A percentile compares a stretch with the other conserved stretches of the same genome.
These are phyloP conservation scores for Ajuga chamaepitys DNA, from an alignment of 257 asterid genomes.

Conservation along the genomic window DNA sequence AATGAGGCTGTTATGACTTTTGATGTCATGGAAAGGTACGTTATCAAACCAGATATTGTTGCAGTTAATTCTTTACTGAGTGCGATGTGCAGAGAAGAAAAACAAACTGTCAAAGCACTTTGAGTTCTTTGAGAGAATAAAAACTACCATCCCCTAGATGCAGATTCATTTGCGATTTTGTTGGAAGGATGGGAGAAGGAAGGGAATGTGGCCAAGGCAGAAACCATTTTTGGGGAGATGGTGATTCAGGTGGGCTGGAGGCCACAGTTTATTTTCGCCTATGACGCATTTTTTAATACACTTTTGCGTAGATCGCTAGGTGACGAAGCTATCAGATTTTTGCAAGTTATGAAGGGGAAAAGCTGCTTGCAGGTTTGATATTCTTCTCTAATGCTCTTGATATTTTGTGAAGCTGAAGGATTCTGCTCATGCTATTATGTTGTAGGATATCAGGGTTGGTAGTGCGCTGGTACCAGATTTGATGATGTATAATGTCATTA, in stretches of 20 bases:
- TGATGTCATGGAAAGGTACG: slow-evolving; percentile 66
- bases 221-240: slow-evolving; percentile 63
- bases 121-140: slow-evolving; percentile 51
- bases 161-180: slow-evolving; percentile 59
- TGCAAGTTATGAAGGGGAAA: slow-evolving; percentile 60
- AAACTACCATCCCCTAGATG: slow-evolving; percentile 48
- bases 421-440: slow-evolving; percentile 34
- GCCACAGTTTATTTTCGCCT: slow-evolving; percentile 48
- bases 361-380: slow-evolving; percentile 64
- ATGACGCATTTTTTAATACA: slow-evolving; percentile 55
- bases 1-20: slow-evolving; percentile 63
- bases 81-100: slow-evolving; percentile 62
- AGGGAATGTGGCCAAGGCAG: slow-evolving; percentile 53
- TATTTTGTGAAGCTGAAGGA: slow-evolving; percentile 44
- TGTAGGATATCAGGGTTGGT: slow-evolving; percentile 63
- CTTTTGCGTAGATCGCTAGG: slow-evolving; percentile 41
- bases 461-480: slow-evolving; percentile 44
- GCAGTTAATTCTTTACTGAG: slow-evolving; percentile 71
- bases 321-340: slow-evolving; percentile 61
- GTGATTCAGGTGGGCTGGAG: slow-evolving; percentile 70
- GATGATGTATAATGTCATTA: slow-evolving; percentile 48
- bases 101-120: slow-evolving; percentile 43
- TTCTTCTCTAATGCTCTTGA: slow-evolving; percentile 64
- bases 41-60: slow-evolving; percentile 41
- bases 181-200: slow-evolving; percentile 81